phyloP scores from a whole-genome alignment of 768 basidiomycete species.

The Phylloporus arenicola region DNA sequence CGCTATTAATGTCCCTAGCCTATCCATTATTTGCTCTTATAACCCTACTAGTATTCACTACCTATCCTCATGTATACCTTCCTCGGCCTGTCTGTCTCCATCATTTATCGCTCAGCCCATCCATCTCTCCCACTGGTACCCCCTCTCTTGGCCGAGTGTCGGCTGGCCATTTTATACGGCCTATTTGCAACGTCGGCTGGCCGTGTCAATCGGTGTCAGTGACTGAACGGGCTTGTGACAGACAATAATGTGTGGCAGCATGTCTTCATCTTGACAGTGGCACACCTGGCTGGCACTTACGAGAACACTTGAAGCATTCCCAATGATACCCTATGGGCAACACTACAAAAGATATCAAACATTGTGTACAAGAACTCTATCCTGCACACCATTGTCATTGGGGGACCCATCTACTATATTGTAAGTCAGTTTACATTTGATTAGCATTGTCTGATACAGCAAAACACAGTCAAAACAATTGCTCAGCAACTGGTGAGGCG shows the following conservation, averaged over 20 bases:
- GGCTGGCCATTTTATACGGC: no score
- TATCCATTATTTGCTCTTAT: no score
- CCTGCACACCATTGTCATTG: background rate
- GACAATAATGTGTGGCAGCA: slow-evolving; percentile 2
- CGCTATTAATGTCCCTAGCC: no score
- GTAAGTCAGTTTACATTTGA: background rate
- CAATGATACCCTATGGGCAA: background rate
- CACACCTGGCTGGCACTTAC: slow-evolving; percentile 4
- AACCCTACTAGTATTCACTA: no score
- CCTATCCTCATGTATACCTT: no score
- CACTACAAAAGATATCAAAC: slow-evolving; percentile 8
- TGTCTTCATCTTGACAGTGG: slow-evolving; percentile 3
- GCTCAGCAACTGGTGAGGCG: background rate
- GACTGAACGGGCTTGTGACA: no score
- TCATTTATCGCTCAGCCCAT: no score
- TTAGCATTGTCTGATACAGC: background rate
- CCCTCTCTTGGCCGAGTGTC: no score
- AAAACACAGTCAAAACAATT: slow-evolving; percentile 1
- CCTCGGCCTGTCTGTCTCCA: no score
- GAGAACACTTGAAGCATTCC: slow-evolving; percentile 7
- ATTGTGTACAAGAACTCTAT: slow-evolving; percentile 1
- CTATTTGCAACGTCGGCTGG: no score
- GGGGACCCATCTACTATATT: background rate
- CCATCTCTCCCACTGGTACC: no score
- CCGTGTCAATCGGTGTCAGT: no score